Base-by-base conservation (phyloP, 495 filamentous ascomycete species). In the Xylaria palmicola region DNA sequence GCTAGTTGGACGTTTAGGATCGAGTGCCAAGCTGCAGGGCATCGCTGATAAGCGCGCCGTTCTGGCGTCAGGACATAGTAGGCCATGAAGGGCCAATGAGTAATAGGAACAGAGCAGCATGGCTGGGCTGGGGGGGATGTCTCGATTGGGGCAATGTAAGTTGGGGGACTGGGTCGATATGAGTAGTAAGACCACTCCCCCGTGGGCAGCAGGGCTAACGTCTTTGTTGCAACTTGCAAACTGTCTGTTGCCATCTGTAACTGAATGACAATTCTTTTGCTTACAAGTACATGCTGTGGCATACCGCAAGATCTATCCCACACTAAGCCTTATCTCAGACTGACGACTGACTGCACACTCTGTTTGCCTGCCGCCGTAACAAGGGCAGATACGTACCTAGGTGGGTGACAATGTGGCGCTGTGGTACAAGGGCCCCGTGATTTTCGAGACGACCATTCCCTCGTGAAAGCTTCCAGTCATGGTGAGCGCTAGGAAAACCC, bases 311-410 rank as follows among this genome's bases (percentile, higher is more conserved):
- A 56, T 32, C n/a, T 34, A 24, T 20, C 12, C 2, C 53, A 57
- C 41, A 57, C 55, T 57, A 57, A 57, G 55, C 55, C 55, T 57
- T 57, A 57, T 45, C 53, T 56, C 43, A 43, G 53, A 32, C 53
- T 44, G 53, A 36, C 37, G 53, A 32, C 53, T 44, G 53, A 36
- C 37, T 39, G 27, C 20, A 57, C 27, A 20, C 45, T 34, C 44
- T 59, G 56, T 24, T 51, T 59, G 56, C 56, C 56, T 45, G 47
- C 47, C 47, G 56, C 56, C 56, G 17, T 50, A 13, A 51, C 37
- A 6, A 50, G 43, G 41, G 43, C 19, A 40, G 30, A 45, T 39
- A 10, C 27, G 6, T n/a, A n/a, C n/a, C n/a, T n/a, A n/a, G n/a
- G n/a, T n/a, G n/a, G n/a, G n/a, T n/a, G n/a, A n/a, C n/a, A n/a